A percentile compares a stretch with the other conserved stretches of the same genome.
These are phyloP conservation scores for Trypanosoma grayi DNA, from an alignment of 208 protist genomes.

Conservation along the genomic window DNA sequence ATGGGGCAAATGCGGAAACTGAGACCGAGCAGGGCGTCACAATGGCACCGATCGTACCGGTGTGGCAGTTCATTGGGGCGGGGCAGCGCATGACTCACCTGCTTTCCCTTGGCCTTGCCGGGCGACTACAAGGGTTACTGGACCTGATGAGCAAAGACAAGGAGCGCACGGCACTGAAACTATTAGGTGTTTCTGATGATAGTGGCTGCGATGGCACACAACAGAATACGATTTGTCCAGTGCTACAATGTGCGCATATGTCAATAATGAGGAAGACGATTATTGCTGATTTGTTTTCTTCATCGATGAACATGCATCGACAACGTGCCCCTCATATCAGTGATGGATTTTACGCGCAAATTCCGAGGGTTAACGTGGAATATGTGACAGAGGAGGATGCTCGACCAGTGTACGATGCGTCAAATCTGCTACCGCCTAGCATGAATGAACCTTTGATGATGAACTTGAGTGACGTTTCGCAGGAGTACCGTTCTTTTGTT, in stretches of 20 bases:
- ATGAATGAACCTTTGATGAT: slow-evolving; percentile 2
- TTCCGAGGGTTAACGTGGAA: slow-evolving; percentile 49
- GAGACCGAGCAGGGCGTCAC: slow-evolving; percentile 16
- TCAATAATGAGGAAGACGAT: slow-evolving; percentile 51
- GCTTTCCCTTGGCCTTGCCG: slow-evolving; percentile 12
- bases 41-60: slow-evolving; percentile 38
- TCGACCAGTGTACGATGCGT: slow-evolving; percentile 48
- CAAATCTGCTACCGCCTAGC: slow-evolving; percentile 16
- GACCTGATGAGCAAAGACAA: background rate
- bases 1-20: background rate
- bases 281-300: slow-evolving; percentile 49
- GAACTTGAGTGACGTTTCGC: background rate
- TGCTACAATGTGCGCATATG: slow-evolving; percentile 37
- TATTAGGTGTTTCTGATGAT: slow-evolving; percentile 35
- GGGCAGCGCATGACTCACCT: slow-evolving; percentile 29
- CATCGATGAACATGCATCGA: slow-evolving; percentile 24
- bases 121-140: background rate
- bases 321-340: slow-evolving; percentile 41
- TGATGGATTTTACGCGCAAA: slow-evolving; percentile 50
- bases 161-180: slow-evolving; percentile 1
- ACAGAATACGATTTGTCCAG: slow-evolving; percentile 31
- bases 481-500: slow-evolving; percentile 38
- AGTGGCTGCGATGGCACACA: slow-evolving; percentile 52
- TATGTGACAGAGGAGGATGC: slow-evolving; percentile 50
- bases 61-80: slow-evolving; percentile 50